Evolutionary conservation across 768 basidiomycete species (phyloP).

Genomic region (Astraeus odoratus): DNA sequence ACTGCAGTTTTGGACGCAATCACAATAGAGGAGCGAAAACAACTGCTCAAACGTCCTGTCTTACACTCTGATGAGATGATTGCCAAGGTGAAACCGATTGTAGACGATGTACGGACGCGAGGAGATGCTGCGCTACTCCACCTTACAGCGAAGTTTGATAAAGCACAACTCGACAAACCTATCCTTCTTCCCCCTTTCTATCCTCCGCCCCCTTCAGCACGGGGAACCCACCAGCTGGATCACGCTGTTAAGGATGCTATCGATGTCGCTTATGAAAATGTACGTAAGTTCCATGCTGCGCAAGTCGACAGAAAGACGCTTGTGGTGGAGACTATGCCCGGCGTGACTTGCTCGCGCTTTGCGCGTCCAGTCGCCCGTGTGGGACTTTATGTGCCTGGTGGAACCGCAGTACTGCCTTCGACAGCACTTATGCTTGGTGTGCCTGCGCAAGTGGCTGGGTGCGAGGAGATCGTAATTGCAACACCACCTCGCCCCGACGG

Average conservation of each 20-base stretch:
- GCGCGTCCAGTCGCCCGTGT: constrained; percentile 93
- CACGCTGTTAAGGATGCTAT: constrained; percentile 72
- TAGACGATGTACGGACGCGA: constrained; percentile 72
- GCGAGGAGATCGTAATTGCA: constrained; percentile 85
- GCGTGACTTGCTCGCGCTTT: constrained; percentile 93
- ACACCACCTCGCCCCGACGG: constrained; percentile 95
- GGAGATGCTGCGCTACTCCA: constrained; percentile 86
- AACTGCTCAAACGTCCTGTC: constrained; percentile 82
- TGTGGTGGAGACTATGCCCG: constrained; percentile 94
- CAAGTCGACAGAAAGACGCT: constrained; percentile 69
- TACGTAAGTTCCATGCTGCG: constrained; percentile 85
- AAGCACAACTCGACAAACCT: constrained; percentile 60
- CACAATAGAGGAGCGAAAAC: constrained; percentile 47
- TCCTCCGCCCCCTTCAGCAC: constrained; percentile 21
- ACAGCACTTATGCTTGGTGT: constrained; percentile 98
- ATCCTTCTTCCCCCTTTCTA: constrained; percentile 75
- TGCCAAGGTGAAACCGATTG: constrained; percentile 88
- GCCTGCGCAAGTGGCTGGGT: constrained; percentile 95
- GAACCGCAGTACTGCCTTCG: constrained; percentile 92
- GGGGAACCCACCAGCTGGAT: constrained; percentile 55
- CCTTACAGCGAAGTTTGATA: constrained; percentile 91
- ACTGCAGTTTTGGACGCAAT: constrained; percentile 51
- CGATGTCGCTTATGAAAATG: constrained; percentile 85
- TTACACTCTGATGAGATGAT: constrained; percentile 62
- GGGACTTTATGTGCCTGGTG: constrained; percentile 95